Conservation (phyloP, 1,284 basidiomycete species). For the Afroboletus lepidellus region DNA sequence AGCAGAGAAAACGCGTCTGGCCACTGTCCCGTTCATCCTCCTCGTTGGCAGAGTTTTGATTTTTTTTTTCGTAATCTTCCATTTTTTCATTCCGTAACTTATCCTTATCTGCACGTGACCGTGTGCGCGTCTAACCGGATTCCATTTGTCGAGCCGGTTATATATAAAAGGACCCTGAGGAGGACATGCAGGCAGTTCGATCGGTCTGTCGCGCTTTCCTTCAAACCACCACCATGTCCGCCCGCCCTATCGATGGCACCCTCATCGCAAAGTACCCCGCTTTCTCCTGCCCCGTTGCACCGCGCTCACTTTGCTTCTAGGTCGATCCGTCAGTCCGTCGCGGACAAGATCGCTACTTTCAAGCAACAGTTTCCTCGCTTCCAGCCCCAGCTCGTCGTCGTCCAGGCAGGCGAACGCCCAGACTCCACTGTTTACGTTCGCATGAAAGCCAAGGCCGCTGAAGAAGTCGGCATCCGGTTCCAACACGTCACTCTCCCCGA, state of each 20-base stretch:
- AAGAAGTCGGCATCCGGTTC: conserved; percentile 91
- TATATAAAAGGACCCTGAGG: conserved; percentile 2
- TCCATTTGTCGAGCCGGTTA: neutral
- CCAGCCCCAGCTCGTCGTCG: conserved; percentile 86
- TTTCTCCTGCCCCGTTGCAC: neutral
- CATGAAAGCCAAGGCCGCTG: conserved; percentile 96
- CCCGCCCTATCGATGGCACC: conserved; percentile 82
- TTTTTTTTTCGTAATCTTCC: neutral
- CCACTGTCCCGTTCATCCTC: conserved; percentile 49
- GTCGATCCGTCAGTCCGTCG: conserved; percentile 75
- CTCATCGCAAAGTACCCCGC: conserved; percentile 78
- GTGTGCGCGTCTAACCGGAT: neutral
- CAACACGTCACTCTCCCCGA: conserved; percentile 79
- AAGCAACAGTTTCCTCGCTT: conserved; percentile 77
- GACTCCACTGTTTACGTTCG: conserved; percentile 94
- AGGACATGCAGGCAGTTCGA: conserved; percentile 7
- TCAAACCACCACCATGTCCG: conserved; percentile 51
- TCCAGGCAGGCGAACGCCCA: conserved; percentile 90
- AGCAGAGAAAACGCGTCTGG: conserved; percentile 53
- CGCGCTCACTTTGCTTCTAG: conserved; percentile 41
- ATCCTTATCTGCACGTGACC: conserved; percentile 26
- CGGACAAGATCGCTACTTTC: conserved; percentile 60
- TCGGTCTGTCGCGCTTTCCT: conserved; percentile 33
- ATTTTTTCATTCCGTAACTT: neutral
- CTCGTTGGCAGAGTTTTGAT: neutral